Base-by-base conservation (phyloP, 1,139 yeast genomes). In the Nakaseomyces kungkrabaensis region DNA sequence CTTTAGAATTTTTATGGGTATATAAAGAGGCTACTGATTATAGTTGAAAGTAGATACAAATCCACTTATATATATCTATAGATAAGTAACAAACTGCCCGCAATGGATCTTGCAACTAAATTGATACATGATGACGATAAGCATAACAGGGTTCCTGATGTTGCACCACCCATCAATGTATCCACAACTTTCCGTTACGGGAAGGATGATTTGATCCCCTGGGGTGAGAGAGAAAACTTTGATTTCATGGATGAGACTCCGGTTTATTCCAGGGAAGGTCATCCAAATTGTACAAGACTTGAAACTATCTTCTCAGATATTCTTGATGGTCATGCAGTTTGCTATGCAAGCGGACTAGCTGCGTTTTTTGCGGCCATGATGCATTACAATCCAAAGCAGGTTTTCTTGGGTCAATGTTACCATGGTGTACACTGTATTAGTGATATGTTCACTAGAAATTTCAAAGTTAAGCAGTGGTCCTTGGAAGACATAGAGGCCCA, bases 371-470 rank as follows among this genome's bases (percentile, higher is more conserved):
- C 90, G 1, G 79, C 86, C 10, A 69, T 90, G 63, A 77, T 82
- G 37, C 75, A 81, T 57, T 75, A 73, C 57, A 82, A 85, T 59
- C 97, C 97, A 2, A 85, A 83, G 59, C 74, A 75, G 26, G 69
- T 90, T 22, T 83, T 87, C 34, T 76, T 87, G 57, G 95, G 87
- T 9, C 78, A 83, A 43, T 87, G 90, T 4, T 90, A 90, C 66
- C 95, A 86, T 62, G 97, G 97, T 6, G 78, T 85, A 56, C 85
- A 78, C 52, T 87, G 84, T 4, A 79, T 86, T 49, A 76, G 84
- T 11, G 72, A 79, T 34, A 72, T 88, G 26, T 73, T 84, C 59
- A 67, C 77, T 4, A 74, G 95, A 56, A 77, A 82, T 55, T 72
- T 76, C 49, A 84, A 82, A 1, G 63, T 82, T 48, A 73, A 82